Evolutionary conservation across 202 grass and related monocot species (phyloP).

Genomic region (Panicum hallii): DNA sequence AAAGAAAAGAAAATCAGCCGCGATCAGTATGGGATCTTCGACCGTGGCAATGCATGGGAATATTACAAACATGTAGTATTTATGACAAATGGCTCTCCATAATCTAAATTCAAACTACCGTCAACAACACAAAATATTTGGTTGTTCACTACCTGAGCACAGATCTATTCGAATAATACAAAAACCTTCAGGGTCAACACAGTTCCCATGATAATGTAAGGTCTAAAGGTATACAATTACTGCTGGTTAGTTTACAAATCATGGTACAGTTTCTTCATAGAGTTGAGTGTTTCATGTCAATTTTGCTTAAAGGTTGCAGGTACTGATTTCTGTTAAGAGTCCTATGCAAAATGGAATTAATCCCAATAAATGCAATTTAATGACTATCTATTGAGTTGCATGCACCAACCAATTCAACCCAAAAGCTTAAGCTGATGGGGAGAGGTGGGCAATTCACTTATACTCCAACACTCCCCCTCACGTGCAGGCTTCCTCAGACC

Average conservation of each 20-base stretch:
- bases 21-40: too few relatives aligned
- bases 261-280: not conserved
- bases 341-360: conserved; percentile 8
- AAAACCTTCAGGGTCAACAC: not conserved
- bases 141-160: not conserved
- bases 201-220: not conserved
- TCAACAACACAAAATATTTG: not conserved
- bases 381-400: not conserved
- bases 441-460: too few relatives aligned
- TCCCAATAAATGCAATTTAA: not conserved
- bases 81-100: not conserved
- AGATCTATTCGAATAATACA: not conserved
- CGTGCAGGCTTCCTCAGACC: too few relatives aligned
- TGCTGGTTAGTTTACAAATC: not conserved
- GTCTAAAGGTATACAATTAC: not conserved
- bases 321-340: not conserved
- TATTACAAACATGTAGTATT: not conserved
- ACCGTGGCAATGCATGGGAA: too few relatives aligned
- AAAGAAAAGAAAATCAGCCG: too few relatives aligned
- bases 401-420: too few relatives aligned
- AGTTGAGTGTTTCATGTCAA: not conserved
- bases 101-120: not conserved
- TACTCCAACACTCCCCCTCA: too few relatives aligned
- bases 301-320: not conserved
- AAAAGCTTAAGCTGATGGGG: too few relatives aligned